These are phyloP conservation scores for Dictyostelium intermedium DNA, from an alignment of 78 protist species.

Conservation along the genomic window DNA sequence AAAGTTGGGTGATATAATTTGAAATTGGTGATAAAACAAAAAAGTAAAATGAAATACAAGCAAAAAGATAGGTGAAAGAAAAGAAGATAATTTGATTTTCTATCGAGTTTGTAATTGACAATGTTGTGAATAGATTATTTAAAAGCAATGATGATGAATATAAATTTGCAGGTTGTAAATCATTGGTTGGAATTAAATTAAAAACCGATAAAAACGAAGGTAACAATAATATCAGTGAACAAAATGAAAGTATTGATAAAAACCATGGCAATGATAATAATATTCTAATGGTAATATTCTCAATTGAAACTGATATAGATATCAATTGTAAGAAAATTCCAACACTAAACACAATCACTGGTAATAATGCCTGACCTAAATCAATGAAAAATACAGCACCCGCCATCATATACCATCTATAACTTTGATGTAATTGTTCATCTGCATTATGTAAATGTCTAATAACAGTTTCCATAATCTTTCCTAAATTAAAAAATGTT, in stretches of 20 bases:
- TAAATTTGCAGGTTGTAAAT: slow-evolving; percentile 29
- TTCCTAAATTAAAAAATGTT: slow-evolving; percentile 54
- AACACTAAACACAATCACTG: slow-evolving; percentile 26
- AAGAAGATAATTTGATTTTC: slow-evolving; percentile 44
- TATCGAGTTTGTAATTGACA: not conserved
- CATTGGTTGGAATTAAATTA: slow-evolving; percentile 20
- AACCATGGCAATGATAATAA: slow-evolving; percentile 33
- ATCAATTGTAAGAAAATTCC: not conserved
- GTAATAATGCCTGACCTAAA: slow-evolving; percentile 69
- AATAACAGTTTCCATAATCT: slow-evolving; percentile 54
- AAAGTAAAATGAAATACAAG: slow-evolving; percentile 16
- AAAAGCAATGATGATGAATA: not conserved
- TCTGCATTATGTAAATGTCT: slow-evolving; percentile 76
- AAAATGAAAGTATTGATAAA: slow-evolving; percentile 2
- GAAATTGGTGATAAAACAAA: slow-evolving; percentile 12
- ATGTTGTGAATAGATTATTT: not conserved
- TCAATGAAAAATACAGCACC: slow-evolving; percentile 73
- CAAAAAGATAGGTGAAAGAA: not conserved
- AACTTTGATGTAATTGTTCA: slow-evolving; percentile 75
- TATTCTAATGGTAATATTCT: not conserved
- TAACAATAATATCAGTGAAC: not conserved
- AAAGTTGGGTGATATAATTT: not conserved
- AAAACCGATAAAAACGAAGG: slow-evolving; percentile 29
- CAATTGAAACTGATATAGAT: not conserved
- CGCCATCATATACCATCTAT: slow-evolving; percentile 74